Percentiles rank a stretch among this genome's conserved stretches.
Conservation (phyloP, 352 stramenopile species). For the Phytophthora hibernalis region DNA sequence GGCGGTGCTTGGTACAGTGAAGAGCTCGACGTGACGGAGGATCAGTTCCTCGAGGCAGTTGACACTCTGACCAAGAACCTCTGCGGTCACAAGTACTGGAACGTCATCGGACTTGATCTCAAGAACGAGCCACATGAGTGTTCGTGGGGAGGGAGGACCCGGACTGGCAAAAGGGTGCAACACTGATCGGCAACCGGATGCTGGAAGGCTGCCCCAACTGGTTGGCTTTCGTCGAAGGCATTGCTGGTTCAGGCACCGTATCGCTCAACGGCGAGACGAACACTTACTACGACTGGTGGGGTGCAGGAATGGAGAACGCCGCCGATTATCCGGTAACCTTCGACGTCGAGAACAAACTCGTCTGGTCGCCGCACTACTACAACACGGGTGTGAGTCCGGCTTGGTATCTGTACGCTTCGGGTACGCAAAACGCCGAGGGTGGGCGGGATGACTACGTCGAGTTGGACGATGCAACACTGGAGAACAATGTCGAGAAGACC, state of each 20-base stretch:
- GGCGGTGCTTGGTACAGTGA: constrained; percentile 72
- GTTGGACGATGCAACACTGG: constrained; percentile 52
- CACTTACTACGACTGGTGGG: constrained; percentile 75
- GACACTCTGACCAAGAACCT: constrained; percentile 67
- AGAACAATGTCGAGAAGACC: constrained; percentile 58
- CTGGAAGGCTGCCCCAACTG: constrained; percentile 67
- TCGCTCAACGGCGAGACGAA: constrained; percentile 29
- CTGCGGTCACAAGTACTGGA: constrained; percentile 65
- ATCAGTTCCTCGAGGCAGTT: constrained; percentile 59
- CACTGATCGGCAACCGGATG: constrained; percentile 66
- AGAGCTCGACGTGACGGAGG: constrained; percentile 52
- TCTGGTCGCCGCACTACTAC: constrained; percentile 80
- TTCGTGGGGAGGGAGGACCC: constrained; percentile 52
- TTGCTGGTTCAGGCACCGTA: constrained; percentile 48
- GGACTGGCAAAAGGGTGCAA: constrained; percentile 64
- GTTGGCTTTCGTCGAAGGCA: constrained; percentile 74
- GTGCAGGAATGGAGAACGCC: constrained; percentile 57
- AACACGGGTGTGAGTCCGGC: constrained; percentile 67
- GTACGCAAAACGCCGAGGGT: constrained; percentile 30
- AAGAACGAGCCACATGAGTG: constrained; percentile 75
- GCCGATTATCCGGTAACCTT: constrained; percentile 47
- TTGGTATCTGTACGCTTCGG: constrained; percentile 64
- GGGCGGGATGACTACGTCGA: constrained; percentile 43
- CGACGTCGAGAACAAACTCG: constrained; percentile 56
- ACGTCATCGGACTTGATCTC: constrained; percentile 68